phyloP scores from a whole-genome alignment of 2,329 filamentous ascomycete genomes.

The Fusarium veterinarium region DNA sequence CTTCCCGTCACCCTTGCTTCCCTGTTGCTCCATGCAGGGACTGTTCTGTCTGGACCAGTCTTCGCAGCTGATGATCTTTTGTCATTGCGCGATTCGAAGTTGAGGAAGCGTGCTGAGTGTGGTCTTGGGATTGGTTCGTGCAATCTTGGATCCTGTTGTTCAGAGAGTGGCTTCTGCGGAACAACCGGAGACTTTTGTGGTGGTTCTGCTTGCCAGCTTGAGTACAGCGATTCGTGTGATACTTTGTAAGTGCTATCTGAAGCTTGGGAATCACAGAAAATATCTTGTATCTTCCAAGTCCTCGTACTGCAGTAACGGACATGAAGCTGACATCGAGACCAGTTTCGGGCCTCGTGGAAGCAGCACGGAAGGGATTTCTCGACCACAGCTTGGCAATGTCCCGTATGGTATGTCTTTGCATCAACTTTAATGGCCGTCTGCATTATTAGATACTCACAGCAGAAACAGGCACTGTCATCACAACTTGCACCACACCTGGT shows the following conservation, averaged over 20 bases:
- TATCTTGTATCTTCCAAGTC: not conserved
- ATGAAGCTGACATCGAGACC: slow-evolving; percentile 22
- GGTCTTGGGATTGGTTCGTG: slow-evolving; percentile 52
- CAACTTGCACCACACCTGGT: slow-evolving; percentile 49
- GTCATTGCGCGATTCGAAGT: slow-evolving; percentile 17
- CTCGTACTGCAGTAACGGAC: not conserved
- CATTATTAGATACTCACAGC: slow-evolving; percentile 33
- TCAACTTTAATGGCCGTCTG: slow-evolving; percentile 1
- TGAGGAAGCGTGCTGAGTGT: slow-evolving; percentile 46
- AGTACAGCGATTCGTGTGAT: slow-evolving; percentile 55
- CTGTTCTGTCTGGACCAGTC: slow-evolving; percentile 35
- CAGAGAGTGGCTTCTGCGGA: slow-evolving; percentile 53
- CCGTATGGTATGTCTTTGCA: slow-evolving; percentile 50
- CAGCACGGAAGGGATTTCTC: slow-evolving; percentile 48
- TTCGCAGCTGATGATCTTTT: slow-evolving; percentile 21
- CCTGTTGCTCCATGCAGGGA: slow-evolving; percentile 32
- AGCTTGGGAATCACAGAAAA: not conserved
- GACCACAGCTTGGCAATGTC: slow-evolving; percentile 49
- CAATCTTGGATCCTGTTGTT: slow-evolving; percentile 50
- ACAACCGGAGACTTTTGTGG: slow-evolving; percentile 50
- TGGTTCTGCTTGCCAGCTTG: slow-evolving; percentile 54
- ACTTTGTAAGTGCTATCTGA: slow-evolving; percentile 51
- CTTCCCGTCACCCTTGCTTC: slow-evolving; percentile 25
- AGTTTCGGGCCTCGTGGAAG: slow-evolving; percentile 49
- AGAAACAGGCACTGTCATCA: slow-evolving; percentile 49